phyloP scores from a whole-genome alignment of 495 filamentous ascomycete genomes.

The Lindgomyces ingoldianus region DNA sequence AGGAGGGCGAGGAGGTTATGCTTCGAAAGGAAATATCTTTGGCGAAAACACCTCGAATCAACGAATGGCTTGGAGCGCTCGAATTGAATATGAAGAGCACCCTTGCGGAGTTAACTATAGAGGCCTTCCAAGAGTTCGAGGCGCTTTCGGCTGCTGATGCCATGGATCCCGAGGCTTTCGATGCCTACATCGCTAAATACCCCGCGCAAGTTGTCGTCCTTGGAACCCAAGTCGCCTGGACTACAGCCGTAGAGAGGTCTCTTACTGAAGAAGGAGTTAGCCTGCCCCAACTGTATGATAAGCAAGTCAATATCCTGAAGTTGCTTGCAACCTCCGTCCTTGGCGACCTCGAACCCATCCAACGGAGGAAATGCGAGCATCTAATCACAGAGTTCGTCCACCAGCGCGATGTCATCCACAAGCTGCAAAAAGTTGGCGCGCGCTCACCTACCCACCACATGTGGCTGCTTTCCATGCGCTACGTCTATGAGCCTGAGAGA shows the following conservation, averaged over 20 bases:
- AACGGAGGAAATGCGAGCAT: conserved; percentile 95
- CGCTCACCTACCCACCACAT: conserved; percentile 78
- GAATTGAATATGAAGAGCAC: conserved; percentile 94
- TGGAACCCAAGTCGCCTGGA: conserved; percentile 95
- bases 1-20: conserved; percentile 87
- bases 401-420: conserved; percentile 87
- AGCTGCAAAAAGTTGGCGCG: conserved; percentile 73
- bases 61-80: conserved; percentile 91
- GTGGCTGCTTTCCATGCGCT: conserved; percentile 98
- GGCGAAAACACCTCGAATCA: conserved; percentile 90
- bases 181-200: conserved; percentile 73
- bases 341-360: conserved; percentile 80
- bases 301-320: conserved; percentile 76
- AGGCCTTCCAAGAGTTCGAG: conserved; percentile 77
- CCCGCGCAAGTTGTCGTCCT: conserved; percentile 95
- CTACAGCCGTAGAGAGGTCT: conserved; percentile 73
- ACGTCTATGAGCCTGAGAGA: conserved; percentile 78
- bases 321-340: conserved; percentile 87
- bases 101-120: conserved; percentile 83
- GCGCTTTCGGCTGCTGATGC: conserved; percentile 66
- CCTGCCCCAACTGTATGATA: conserved; percentile 68
- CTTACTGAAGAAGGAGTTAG: conserved; percentile 66
- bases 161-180: conserved; percentile 67
- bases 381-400: conserved; percentile 99
- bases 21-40: conserved; percentile 89